phyloP scores from a whole-genome alignment of 805 yeast species.

The Sungouiozyma ichnusensis region DNA sequence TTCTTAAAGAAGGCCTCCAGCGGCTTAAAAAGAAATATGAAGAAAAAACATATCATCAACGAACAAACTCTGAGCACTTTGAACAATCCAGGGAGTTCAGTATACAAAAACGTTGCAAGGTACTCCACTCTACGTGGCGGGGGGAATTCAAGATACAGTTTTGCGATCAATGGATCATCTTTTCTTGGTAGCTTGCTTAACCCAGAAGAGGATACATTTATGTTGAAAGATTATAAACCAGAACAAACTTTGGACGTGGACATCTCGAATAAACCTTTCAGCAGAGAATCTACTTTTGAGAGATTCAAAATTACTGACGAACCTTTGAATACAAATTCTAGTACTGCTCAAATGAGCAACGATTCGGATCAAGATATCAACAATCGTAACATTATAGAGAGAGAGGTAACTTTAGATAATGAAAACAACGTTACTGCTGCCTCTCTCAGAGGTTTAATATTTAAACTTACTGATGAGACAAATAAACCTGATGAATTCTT shows the following conservation, averaged over 20 bases:
- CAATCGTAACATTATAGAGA: conserved; percentile 15
- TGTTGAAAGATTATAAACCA: neutral
- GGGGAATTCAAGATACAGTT: neutral
- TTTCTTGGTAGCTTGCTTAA: conserved; percentile 7
- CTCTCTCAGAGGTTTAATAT: conserved; percentile 58
- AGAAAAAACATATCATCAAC: conserved; percentile 19
- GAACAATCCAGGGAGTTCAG: conserved; percentile 7
- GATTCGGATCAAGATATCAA: conserved; percentile 7
- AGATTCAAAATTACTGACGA: conserved; percentile 26
- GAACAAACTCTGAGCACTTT: neutral
- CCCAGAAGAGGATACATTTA: conserved; percentile 20
- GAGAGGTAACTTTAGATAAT: conserved; percentile 34
- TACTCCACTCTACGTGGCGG: neutral
- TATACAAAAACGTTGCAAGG: neutral
- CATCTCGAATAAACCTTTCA: conserved; percentile 22
- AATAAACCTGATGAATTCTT: conserved; percentile 56
- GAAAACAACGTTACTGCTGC: conserved; percentile 53
- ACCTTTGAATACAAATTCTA: conserved; percentile 7
- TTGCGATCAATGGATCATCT: conserved; percentile 4
- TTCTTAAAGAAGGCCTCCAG: conserved; percentile 53
- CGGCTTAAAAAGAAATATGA: conserved; percentile 41
- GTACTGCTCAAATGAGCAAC: neutral
- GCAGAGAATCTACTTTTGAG: conserved; percentile 30
- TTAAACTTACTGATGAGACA: conserved; percentile 54
- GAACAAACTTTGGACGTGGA: conserved; percentile 18